These are phyloP conservation scores for Quercus wislizeni DNA, from an alignment of 306 rosid genomes.

Conservation along the genomic window DNA sequence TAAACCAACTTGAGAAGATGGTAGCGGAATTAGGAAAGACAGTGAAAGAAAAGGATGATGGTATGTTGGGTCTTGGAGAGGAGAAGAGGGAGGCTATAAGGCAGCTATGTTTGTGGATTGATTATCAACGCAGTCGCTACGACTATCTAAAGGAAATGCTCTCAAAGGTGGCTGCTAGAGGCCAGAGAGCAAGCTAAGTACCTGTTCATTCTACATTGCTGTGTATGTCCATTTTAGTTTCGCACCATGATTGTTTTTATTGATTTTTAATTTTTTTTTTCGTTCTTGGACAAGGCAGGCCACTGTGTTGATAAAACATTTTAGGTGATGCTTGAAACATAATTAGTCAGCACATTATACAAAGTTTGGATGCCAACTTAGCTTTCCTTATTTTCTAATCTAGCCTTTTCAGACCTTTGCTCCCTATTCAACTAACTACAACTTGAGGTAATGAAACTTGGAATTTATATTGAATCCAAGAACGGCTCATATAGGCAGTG, in stretches of 20 bases:
- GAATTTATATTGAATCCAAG: not conserved
- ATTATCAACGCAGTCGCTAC: conserved; percentile 74
- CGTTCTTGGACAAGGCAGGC: not conserved
- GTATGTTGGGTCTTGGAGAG: conserved; percentile 63
- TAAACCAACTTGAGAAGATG: conserved; percentile 58
- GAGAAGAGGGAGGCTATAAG: conserved; percentile 94
- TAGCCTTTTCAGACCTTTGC: not conserved
- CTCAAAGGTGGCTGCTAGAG: conserved; percentile 45
- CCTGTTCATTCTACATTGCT: conserved; percentile 4
- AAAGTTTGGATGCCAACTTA: conserved; percentile 13
- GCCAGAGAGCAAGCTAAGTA: conserved; percentile 53
- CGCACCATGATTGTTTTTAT: conserved; percentile 13
- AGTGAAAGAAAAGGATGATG: conserved; percentile 68
- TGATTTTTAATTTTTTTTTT: conserved; percentile 20
- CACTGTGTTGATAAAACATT: conserved; percentile 7
- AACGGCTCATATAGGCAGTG: not conserved
- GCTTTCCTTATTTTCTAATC: not conserved
- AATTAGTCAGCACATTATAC: not conserved
- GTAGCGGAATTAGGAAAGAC: conserved; percentile 57
- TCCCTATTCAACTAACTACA: not conserved
- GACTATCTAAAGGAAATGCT: conserved; percentile 72
- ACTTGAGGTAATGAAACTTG: not conserved
- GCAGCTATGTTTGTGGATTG: conserved; percentile 91
- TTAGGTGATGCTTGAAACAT: conserved; percentile 5
- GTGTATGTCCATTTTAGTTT: conserved; percentile 25